Conservation (phyloP, 441 rosid genomes). For the Raphanus hybrid region DNA sequence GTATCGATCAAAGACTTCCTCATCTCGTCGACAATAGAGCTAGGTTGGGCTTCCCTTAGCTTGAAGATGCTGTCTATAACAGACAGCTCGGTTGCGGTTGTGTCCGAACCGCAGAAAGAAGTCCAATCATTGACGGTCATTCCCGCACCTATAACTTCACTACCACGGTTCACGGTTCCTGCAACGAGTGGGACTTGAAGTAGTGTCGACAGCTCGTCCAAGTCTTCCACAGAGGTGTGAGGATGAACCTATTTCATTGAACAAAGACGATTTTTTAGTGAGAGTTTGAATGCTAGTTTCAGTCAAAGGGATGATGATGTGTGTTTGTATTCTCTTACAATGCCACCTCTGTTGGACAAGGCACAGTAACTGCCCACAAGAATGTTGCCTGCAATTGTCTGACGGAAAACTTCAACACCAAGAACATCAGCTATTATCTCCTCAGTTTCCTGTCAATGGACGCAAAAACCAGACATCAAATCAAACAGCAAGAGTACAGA, state of each 20-base stretch:
- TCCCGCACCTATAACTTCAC: conserved; percentile 86
- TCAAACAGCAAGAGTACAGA: not conserved
- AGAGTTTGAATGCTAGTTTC: not conserved
- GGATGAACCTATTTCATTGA: conserved; percentile 72
- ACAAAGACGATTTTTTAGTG: not conserved
- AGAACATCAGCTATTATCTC: conserved; percentile 90
- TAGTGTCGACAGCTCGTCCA: conserved; percentile 67
- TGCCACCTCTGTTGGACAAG: conserved; percentile 81
- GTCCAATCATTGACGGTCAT: conserved; percentile 93
- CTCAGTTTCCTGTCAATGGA: conserved; percentile 66
- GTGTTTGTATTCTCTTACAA: conserved; percentile 52
- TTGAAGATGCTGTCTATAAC: conserved; percentile 90
- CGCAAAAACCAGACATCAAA: not conserved
- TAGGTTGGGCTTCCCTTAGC: conserved; percentile 89
- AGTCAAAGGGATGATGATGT: not conserved
- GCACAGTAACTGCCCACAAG: conserved; percentile 86
- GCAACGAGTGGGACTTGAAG: conserved; percentile 56
- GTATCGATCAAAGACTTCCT: conserved; percentile 89
- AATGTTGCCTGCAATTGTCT: conserved; percentile 59
- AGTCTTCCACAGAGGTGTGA: conserved; percentile 82
- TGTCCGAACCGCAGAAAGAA: conserved; percentile 88
- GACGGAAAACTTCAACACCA: conserved; percentile 88
- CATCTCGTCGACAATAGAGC: conserved; percentile 83
- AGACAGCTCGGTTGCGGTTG: conserved; percentile 86
- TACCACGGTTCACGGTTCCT: conserved; percentile 92